Conservation (phyloP, 148 eudicot genomes). For the Camellia lanceoleosa region DNA sequence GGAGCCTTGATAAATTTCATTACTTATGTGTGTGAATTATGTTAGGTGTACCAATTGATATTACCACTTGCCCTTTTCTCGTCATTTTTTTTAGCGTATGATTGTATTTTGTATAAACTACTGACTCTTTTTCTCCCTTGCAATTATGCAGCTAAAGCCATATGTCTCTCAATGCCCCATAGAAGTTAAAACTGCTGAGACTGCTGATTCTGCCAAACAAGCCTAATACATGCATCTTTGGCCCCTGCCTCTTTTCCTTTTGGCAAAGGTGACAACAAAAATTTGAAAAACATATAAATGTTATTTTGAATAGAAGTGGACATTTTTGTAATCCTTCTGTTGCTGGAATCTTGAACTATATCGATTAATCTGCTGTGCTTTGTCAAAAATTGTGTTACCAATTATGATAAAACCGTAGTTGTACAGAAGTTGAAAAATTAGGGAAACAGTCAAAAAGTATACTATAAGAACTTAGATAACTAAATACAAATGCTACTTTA, state of each 20-base stretch:
- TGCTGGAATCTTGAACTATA: no score
- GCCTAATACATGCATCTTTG: neutral
- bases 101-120: neutral
- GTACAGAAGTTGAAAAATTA: no score
- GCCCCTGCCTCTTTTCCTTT: neutral
- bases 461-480: no score
- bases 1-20: neutral
- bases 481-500: no score
- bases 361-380: no score
- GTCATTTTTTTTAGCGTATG: neutral
- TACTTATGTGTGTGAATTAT: neutral
- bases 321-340: no score
- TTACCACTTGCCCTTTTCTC: neutral
- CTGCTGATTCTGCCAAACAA: constrained; percentile 18
- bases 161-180: constrained; percentile 18
- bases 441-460: no score
- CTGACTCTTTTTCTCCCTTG: neutral
- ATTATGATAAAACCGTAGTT: no score
- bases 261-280: neutral
- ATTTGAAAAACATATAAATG: neutral
- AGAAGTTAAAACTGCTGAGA: constrained; percentile 9
- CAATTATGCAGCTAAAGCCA: constrained; percentile 21
- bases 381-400: no score
- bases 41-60: neutral
- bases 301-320: neutral